A percentile compares a stretch with the other conserved stretches of the same genome.
Conservation (phyloP, 495 filamentous ascomycete species). For the Aspergillus sclerotiicarbonarius region DNA sequence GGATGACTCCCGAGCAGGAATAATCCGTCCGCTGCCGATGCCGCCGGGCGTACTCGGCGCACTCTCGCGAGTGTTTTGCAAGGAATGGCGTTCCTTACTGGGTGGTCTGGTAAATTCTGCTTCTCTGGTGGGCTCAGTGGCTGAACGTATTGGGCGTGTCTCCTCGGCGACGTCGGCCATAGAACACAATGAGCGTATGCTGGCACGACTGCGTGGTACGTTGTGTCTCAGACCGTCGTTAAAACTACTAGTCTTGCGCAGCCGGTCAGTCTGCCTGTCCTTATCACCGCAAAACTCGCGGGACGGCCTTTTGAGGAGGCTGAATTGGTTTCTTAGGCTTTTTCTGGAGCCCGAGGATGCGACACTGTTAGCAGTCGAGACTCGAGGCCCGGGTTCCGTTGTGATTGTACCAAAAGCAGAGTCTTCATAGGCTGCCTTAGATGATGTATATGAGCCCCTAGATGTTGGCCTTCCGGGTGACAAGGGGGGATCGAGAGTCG, state of each 20-base stretch:
- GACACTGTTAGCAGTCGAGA: conserved; percentile 40
- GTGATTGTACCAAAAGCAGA: conserved; percentile 44
- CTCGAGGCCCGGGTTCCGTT: conserved; percentile 39
- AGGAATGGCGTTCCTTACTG: conserved; percentile 26
- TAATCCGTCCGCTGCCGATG: conserved; percentile 50
- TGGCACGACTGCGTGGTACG: conserved; percentile 37
- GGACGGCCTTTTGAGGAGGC: conserved; percentile 36
- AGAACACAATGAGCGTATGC: conserved; percentile 44
- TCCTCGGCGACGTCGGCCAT: conserved; percentile 48
- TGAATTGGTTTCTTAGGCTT: conserved; percentile 37
- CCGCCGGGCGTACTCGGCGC: conserved; percentile 37
- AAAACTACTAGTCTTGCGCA: conserved; percentile 37
- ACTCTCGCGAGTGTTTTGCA: conserved; percentile 29
- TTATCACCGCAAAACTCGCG: conserved; percentile 38
- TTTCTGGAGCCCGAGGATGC: conserved; percentile 42
- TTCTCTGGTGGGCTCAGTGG: conserved; percentile 22
- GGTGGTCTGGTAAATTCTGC: conserved; percentile 25
- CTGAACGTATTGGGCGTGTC: conserved; percentile 21
- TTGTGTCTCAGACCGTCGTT: conserved; percentile 39
- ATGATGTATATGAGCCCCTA: conserved; percentile 40
- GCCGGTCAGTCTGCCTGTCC: conserved; percentile 32
- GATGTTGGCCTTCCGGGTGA: conserved; percentile 34
- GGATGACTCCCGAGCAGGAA: conserved; percentile 68
- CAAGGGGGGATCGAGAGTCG: conserved; percentile 17
- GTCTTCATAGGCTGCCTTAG: conserved; percentile 32